These are phyloP conservation scores for Colletotrichum trifolii DNA, from an alignment of 2,329 filamentous ascomycete species.

Conservation along the genomic window DNA sequence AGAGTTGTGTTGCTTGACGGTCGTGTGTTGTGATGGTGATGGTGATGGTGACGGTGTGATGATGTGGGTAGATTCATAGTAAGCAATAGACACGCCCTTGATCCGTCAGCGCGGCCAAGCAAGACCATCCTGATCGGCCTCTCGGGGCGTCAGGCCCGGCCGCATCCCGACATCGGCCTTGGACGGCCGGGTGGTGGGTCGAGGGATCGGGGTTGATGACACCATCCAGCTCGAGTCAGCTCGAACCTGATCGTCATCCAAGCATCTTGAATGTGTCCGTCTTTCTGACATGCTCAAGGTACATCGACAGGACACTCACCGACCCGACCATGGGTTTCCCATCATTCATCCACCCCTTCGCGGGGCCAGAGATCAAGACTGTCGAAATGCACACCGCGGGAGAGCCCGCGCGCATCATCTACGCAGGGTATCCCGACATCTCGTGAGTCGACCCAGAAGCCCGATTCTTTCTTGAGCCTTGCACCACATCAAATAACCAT, in stretches of 20 bases:
- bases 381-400: slow-evolving; percentile 61
- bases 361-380: slow-evolving; percentile 16
- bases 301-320: no score
- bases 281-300: not conserved
- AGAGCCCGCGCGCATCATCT: slow-evolving; percentile 60
- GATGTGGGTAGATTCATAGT: no score
- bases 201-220: no score
- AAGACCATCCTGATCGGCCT: no score
- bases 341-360: slow-evolving; percentile 15
- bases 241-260: not conserved
- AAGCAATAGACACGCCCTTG: no score
- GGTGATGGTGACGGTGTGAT: no score
- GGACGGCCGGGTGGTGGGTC: slow-evolving; percentile 15
- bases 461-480: not conserved
- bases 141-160: not conserved
- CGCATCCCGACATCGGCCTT: slow-evolving; percentile 23
- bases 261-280: not conserved
- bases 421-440: slow-evolving; percentile 51
- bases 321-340: slow-evolving; percentile 10
- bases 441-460: not conserved
- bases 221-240: not conserved
- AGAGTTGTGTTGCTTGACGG: no score
- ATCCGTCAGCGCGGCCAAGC: no score
- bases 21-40: no score
- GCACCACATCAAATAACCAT: not conserved